Evolutionary conservation across 2,329 filamentous ascomycete species (phyloP), one percentile per base, ranked within the genome.

Genomic region (Aspergillus amoenus): DNA sequence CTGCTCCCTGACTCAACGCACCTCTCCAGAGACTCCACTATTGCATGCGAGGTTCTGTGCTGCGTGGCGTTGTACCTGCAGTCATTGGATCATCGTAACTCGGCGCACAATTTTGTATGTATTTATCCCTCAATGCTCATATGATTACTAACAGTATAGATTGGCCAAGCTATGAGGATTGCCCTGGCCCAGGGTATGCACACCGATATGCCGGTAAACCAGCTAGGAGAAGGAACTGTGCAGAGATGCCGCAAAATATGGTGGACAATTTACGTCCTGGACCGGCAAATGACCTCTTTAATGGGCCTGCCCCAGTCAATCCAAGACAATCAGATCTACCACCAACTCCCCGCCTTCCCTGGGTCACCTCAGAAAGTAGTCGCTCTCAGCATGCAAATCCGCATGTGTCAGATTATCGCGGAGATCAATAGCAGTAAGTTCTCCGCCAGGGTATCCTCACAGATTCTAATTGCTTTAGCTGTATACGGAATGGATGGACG

Each of bases 221-320:
- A 68, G 8, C 56, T 61, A 8, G 66, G 67, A 15, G 61, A 59
- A 5, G 62, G 65, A 15, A 53, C 65, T 7, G 68, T 66, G 4
- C 61, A 63, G 18, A 60, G 66, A 30, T 69, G 64, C 44, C 58
- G 61, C 42, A 67, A 62, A 8, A 66, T 67, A 27, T 69, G 68
- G 32, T 69, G 67, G 67, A 64, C 68, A 6, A 66, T 69, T 9
- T 69, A 69, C 24, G 64, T 69, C 55, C 56, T 69, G 1, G 67
- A 69, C 39, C 57, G 67, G 2, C 76, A 83, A 60, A 81, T 83
- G 75, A 81, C 80, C 1, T 81, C 80, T 0, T 60, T 83, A 2
- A 81, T 83, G 77, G 82, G 82, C 0, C 59, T 82, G 0, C 81
- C 82, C 0, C 75, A 79, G 45, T 77, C 79, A 0, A 72, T 84